Conservation (phyloP, 2,329 filamentous ascomycete species). For the Aspergillus aculeatus region DNA sequence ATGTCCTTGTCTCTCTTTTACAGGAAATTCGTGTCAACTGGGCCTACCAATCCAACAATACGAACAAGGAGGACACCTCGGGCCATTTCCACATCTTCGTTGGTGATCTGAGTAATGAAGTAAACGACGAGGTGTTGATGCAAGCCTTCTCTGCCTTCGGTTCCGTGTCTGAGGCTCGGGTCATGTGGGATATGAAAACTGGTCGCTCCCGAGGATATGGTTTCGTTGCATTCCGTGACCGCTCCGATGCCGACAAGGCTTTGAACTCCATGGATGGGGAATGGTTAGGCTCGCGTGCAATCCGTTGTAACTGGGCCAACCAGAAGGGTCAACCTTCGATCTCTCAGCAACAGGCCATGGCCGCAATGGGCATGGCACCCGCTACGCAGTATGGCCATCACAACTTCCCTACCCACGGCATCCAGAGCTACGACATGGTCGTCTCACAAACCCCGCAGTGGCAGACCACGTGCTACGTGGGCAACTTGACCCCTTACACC, state of each 20-base stretch:
- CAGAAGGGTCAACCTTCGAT: conserved; percentile 99
- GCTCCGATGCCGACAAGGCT: conserved; percentile 90
- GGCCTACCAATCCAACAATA: conserved; percentile 96
- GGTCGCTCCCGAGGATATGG: conserved; percentile 95
- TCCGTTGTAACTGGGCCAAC: conserved; percentile 99
- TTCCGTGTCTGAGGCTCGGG: conserved; percentile 91
- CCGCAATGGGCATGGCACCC: conserved; percentile 95
- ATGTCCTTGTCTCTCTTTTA: conserved; percentile 18
- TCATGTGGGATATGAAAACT: conserved; percentile 99
- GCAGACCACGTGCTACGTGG: conserved; percentile 98
- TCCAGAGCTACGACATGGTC: conserved; percentile 97
- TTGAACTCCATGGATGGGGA: conserved; percentile 98
- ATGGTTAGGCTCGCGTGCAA: conserved; percentile 96
- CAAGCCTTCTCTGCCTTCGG: conserved; percentile 97
- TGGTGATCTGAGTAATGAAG: conserved; percentile 94
- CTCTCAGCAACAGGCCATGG: conserved; percentile 95
- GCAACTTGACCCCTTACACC: conserved; percentile 96
- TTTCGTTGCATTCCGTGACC: conserved; percentile 95
- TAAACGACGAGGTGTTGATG: conserved; percentile 91
- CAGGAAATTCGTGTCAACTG: conserved; percentile 99
- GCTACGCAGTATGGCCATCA: conserved; percentile 81
- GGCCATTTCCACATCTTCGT: conserved; percentile 99
- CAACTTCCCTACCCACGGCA: conserved; percentile 94
- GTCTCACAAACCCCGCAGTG: conserved; percentile 91
- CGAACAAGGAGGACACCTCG: conserved; percentile 94